A percentile compares a stretch with the other conserved stretches of the same genome.
These are phyloP conservation scores for Tolypocladium cylindrosporum DNA, from an alignment of 2,329 filamentous ascomycete species.

Conservation along the genomic window DNA sequence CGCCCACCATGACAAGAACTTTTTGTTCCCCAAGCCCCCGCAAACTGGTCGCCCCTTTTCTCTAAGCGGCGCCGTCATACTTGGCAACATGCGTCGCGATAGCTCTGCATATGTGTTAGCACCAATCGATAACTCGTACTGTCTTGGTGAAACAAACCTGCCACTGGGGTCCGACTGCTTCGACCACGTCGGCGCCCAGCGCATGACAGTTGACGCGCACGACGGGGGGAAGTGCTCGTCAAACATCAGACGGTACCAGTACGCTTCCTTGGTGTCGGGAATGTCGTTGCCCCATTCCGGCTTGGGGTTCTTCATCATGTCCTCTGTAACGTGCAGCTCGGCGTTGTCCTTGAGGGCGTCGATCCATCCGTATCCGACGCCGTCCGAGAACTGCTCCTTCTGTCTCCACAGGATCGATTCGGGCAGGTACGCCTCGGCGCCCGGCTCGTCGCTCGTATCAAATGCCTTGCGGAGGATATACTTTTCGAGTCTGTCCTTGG, in stretches of 20 bases:
- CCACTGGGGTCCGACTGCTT: slow-evolving; percentile 93
- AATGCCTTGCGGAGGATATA: slow-evolving; percentile 98
- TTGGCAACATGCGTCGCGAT: slow-evolving; percentile 68
- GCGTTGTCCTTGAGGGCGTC: slow-evolving; percentile 94
- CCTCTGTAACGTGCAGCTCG: slow-evolving; percentile 80
- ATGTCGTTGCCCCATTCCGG: slow-evolving; percentile 89
- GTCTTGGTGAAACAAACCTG: slow-evolving; percentile 41
- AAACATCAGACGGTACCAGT: slow-evolving; percentile 98
- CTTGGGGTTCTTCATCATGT: slow-evolving; percentile 98
- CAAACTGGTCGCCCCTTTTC: not conserved
- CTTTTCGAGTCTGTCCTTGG: slow-evolving; percentile 82
- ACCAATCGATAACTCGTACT: slow-evolving; percentile 7
- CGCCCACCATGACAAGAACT: not conserved
- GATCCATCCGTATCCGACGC: slow-evolving; percentile 98
- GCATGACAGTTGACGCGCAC: slow-evolving; percentile 86
- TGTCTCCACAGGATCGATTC: slow-evolving; percentile 95
- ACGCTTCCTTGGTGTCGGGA: slow-evolving; percentile 94
- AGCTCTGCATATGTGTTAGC: slow-evolving; percentile 39
- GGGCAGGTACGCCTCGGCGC: slow-evolving; percentile 77
- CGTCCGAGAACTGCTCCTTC: slow-evolving; percentile 99
- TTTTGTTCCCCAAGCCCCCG: not conserved
- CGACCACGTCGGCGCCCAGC: slow-evolving; percentile 97
- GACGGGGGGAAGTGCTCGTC: slow-evolving; percentile 94
- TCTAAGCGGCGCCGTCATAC: slow-evolving; percentile 44
- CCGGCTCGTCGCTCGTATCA: slow-evolving; percentile 81